phyloP scores from a whole-genome alignment of 2,329 filamentous ascomycete species.

The Fusarium veterinarium region DNA sequence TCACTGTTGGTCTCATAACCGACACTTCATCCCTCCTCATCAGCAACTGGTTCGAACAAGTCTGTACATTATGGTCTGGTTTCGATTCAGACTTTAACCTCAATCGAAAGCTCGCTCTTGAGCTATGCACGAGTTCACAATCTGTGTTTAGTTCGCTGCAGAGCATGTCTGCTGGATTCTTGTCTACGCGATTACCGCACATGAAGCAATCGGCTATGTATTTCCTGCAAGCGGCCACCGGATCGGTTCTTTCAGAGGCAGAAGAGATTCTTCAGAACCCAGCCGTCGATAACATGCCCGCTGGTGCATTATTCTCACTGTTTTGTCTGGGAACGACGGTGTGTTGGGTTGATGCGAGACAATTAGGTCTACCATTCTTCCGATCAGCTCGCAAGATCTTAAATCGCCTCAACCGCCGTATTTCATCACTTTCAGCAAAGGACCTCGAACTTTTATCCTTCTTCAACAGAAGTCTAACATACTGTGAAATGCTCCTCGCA shows the following conservation, averaged over 20 bases:
- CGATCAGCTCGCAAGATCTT: slow-evolving; percentile 45
- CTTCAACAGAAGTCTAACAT: slow-evolving; percentile 54
- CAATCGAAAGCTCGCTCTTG: slow-evolving; percentile 53
- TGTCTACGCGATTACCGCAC: slow-evolving; percentile 50
- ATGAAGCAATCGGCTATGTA: slow-evolving; percentile 50
- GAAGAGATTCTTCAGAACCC: slow-evolving; percentile 40
- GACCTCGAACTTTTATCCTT: slow-evolving; percentile 49
- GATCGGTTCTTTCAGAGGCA: slow-evolving; percentile 51
- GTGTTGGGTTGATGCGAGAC: slow-evolving; percentile 53
- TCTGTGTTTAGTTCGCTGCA: slow-evolving; percentile 54
- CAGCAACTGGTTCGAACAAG: slow-evolving; percentile 54
- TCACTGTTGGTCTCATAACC: slow-evolving; percentile 39
- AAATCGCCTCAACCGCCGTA: slow-evolving; percentile 40
- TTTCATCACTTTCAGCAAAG: slow-evolving; percentile 16
- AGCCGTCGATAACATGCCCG: slow-evolving; percentile 43
- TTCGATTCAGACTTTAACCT: slow-evolving; percentile 54
- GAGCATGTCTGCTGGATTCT: slow-evolving; percentile 55
- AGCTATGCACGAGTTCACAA: slow-evolving; percentile 52
- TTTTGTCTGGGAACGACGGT: slow-evolving; percentile 56
- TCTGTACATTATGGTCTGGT: slow-evolving; percentile 56
- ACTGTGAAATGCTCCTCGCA: slow-evolving; percentile 57
- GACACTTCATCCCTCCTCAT: slow-evolving; percentile 51
- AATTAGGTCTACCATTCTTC: slow-evolving; percentile 50
- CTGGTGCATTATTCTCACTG: slow-evolving; percentile 51
- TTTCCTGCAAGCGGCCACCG: slow-evolving; percentile 50